Conservation (phyloP, 1,284 basidiomycete species). For the Exobasidium rhododendri region DNA sequence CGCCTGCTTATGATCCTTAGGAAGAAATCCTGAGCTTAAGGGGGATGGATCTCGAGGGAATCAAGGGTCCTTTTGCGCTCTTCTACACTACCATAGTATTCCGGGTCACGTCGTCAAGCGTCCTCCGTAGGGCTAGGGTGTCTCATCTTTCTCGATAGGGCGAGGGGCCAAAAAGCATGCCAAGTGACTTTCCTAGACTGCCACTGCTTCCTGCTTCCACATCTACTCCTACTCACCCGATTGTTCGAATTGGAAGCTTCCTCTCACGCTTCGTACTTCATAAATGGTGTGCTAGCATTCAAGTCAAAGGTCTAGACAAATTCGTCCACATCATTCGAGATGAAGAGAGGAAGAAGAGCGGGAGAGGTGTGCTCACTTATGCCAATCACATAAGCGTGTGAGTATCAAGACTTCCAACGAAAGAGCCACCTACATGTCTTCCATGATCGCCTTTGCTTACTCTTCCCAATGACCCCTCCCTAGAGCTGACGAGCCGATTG, state of each 20-base stretch:
- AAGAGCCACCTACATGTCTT: no score
- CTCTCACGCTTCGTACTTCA: constrained; percentile 33
- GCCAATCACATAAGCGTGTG: constrained; percentile 50
- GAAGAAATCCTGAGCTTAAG: no score
- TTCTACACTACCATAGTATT: no score
- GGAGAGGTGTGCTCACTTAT: constrained; percentile 45
- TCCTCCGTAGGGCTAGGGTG: no score
- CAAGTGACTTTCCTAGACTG: neutral
- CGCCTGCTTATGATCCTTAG: no score
- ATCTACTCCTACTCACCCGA: neutral
- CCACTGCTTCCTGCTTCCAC: neutral
- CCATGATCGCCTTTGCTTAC: no score
- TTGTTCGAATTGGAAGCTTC: constrained; percentile 5
- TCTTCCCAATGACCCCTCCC: no score
- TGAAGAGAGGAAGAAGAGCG: constrained; percentile 20
- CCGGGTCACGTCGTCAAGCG: no score
- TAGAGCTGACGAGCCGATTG: constrained; percentile 45
- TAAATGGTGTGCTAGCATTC: constrained; percentile 36
- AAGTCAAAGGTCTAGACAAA: constrained; percentile 35
- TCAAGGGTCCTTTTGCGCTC: no score
- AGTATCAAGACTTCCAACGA: no score
- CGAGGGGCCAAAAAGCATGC: neutral
- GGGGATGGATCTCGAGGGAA: no score
- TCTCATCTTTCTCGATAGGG: neutral
- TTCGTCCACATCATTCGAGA: constrained; percentile 36